Percentiles rank a stretch among this genome's conserved stretches.
Evolutionary conservation across 371 early-diverging fungal species (phyloP).

Genomic region (Chytridium lagenaria): DNA sequence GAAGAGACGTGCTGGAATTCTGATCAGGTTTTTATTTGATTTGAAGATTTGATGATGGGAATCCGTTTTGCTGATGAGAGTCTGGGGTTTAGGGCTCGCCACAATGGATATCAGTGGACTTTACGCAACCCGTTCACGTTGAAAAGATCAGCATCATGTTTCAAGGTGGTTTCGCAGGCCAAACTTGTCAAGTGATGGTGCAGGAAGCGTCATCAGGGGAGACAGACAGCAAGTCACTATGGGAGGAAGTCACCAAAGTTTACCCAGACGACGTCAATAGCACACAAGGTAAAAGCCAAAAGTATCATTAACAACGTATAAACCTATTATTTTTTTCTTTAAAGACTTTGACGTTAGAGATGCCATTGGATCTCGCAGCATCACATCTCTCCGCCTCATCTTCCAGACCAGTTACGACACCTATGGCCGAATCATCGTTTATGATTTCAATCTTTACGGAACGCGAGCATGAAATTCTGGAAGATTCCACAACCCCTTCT

Average conservation of each 20-base stretch:
- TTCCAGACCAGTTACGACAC: slow-evolving; percentile 85
- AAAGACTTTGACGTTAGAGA: slow-evolving; percentile 33
- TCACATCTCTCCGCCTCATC: slow-evolving; percentile 64
- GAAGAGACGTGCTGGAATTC: slow-evolving; percentile 95
- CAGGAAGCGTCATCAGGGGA: slow-evolving; percentile 13
- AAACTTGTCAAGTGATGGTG: slow-evolving; percentile 62
- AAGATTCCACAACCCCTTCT: background rate
- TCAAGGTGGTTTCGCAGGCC: slow-evolving; percentile 93
- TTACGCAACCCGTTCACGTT: slow-evolving; percentile 39
- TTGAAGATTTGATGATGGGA: background rate
- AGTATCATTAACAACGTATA: too few relatives aligned
- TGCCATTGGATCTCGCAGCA: slow-evolving; percentile 26
- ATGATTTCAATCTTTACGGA: slow-evolving; percentile 75
- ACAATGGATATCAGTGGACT: slow-evolving; percentile 81
- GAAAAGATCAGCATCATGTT: slow-evolving; percentile 68
- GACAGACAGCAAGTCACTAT: slow-evolving; percentile 40
- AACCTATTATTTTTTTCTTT: background rate
- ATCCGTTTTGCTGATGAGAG: background rate
- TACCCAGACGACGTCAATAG: slow-evolving; percentile 77
- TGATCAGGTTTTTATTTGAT: slow-evolving; percentile 66
- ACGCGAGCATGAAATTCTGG: background rate
- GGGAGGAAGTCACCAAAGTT: slow-evolving; percentile 54
- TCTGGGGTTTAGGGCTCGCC: slow-evolving; percentile 68
- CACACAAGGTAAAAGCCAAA: slow-evolving; percentile 52
- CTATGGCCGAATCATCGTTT: slow-evolving; percentile 87